A percentile compares a stretch with the other conserved stretches of the same genome.
phyloP scores from a whole-genome alignment of 176 grass and related monocot species.

The Eleusine indica region DNA sequence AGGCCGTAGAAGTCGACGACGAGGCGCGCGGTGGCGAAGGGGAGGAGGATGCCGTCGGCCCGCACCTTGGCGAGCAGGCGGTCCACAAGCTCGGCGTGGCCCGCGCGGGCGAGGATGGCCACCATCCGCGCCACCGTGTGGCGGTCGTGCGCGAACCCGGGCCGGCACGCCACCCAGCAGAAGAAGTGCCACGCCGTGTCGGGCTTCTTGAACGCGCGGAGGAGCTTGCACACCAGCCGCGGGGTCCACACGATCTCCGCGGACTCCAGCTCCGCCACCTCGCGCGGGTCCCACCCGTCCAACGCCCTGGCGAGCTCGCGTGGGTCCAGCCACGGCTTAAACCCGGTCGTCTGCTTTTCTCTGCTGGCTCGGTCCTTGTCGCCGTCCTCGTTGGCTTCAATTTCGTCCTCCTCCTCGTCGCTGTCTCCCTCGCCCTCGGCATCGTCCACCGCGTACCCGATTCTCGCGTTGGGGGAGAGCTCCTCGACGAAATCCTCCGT shows the following conservation, averaged over 20 bases:
- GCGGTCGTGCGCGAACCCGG: conserved; percentile 72
- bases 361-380: conserved; percentile 4
- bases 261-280: conserved; percentile 67
- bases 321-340: conserved; percentile 91
- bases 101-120: conserved; percentile 72
- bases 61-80: conserved; percentile 74
- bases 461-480: conserved; percentile 58
- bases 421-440: conserved; percentile 52
- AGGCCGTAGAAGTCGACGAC: conserved; percentile 81
- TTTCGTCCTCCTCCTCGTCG: conserved; percentile 28
- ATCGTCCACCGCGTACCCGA: conserved; percentile 53
- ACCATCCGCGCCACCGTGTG: conserved; percentile 78
- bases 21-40: conserved; percentile 66
- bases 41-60: conserved; percentile 71
- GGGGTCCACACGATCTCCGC: conserved; percentile 77
- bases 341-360: conserved; percentile 12
- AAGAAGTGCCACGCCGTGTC: conserved; percentile 91
- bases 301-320: conserved; percentile 63
- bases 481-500: conserved; percentile 67
- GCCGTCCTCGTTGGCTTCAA: neutral
- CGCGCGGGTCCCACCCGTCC: conserved; percentile 69
- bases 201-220: conserved; percentile 73
- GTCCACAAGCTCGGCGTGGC: conserved; percentile 65
- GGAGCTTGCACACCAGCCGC: conserved; percentile 86
- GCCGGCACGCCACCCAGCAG: conserved; percentile 86